phyloP scores from a whole-genome alignment of 192 early-diverging fungal genomes.

The Backusella psychrophila region DNA sequence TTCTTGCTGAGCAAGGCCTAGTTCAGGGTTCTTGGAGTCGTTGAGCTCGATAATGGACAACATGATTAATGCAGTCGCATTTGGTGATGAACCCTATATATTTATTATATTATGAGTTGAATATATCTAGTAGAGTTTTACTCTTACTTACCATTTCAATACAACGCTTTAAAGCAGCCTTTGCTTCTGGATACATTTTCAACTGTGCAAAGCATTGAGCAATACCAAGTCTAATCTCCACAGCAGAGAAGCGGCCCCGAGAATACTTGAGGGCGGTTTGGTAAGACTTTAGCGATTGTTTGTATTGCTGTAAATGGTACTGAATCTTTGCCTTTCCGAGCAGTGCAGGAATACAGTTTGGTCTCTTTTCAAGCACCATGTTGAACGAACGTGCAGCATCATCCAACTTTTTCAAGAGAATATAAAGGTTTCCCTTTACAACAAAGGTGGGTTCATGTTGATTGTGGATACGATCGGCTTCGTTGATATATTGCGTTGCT shows the following conservation, averaged over 20 bases:
- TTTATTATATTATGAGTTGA: neutral
- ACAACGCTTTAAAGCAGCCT: constrained; percentile 68
- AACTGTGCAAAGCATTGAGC: constrained; percentile 84
- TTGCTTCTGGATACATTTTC: constrained; percentile 63
- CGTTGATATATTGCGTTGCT: constrained; percentile 76
- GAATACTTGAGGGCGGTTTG: constrained; percentile 73
- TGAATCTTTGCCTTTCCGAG: constrained; percentile 64
- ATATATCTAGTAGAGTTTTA: neutral
- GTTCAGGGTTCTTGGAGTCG: constrained; percentile 49
- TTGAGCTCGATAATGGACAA: constrained; percentile 84
- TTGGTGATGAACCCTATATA: constrained; percentile 29
- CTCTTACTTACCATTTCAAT: constrained; percentile 51
- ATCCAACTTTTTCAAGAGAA: constrained; percentile 52
- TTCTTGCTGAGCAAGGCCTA: constrained; percentile 40
- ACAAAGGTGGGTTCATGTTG: constrained; percentile 69
- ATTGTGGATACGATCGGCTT: constrained; percentile 71
- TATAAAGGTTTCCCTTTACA: constrained; percentile 65
- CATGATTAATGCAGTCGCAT: constrained; percentile 68
- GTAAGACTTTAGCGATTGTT: constrained; percentile 69
- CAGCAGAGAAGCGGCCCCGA: constrained; percentile 31
- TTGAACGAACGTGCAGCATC: constrained; percentile 52
- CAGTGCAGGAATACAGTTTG: constrained; percentile 57
- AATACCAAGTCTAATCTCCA: constrained; percentile 81
- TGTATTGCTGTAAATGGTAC: constrained; percentile 60
- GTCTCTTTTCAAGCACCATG: constrained; percentile 48